Percentiles rank a stretch among this genome's conserved stretches.
Conservation (phyloP, 768 basidiomycete genomes). For the Cystobasidium onofrii region DNA sequence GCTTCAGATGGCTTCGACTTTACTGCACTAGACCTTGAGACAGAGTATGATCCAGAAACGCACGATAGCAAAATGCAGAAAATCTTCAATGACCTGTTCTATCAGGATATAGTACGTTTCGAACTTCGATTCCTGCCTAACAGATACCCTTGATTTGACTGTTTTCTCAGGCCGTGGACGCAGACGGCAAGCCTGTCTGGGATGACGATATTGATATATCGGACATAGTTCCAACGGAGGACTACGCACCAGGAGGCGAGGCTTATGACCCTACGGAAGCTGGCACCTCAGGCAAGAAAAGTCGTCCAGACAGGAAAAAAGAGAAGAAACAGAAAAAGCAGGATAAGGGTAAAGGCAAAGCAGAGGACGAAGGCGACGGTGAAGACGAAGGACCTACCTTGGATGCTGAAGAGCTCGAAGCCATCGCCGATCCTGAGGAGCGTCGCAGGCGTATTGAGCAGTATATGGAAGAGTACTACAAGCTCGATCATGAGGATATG, state of each 20-base stretch:
- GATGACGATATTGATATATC: conserved; percentile 77
- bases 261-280: conserved; percentile 28
- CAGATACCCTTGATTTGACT: background rate
- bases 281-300: conserved; percentile 30
- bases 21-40: conserved; percentile 70
- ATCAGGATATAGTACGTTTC: conserved; percentile 45
- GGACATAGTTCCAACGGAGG: conserved; percentile 52
- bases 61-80: conserved; percentile 76
- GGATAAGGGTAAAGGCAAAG: conserved; percentile 36
- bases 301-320: conserved; percentile 45
- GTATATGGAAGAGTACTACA: conserved; percentile 85
- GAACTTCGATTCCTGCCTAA: background rate
- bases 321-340: conserved; percentile 50
- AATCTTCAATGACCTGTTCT: conserved; percentile 56
- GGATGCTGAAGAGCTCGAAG: conserved; percentile 49
- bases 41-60: conserved; percentile 79
- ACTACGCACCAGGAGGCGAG: conserved; percentile 47
- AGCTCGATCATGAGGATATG: conserved; percentile 89
- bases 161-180: conserved; percentile 41
- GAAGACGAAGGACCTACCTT: conserved; percentile 55
- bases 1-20: conserved; percentile 49
- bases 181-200: conserved; percentile 72
- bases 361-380: conserved; percentile 44
- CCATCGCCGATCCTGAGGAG: conserved; percentile 71
- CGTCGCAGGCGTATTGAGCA: conserved; percentile 70